Evolutionary conservation across 2,329 filamentous ascomycete species (phyloP).

Genomic region (Colletotrichum scovillei): DNA sequence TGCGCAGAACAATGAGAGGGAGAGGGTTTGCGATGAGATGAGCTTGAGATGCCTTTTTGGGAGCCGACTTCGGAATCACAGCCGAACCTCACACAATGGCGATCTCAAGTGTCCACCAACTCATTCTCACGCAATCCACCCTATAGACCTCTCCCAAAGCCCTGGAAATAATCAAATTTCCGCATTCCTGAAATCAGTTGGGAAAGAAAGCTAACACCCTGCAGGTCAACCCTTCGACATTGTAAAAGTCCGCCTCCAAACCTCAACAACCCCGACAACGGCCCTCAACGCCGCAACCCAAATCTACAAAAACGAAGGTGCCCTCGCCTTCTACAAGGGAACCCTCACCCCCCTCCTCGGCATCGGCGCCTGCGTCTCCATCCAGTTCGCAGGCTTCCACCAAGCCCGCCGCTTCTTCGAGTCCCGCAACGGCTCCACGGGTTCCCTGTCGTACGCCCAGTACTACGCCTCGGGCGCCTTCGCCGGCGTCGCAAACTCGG

Average conservation of each 20-base stretch:
- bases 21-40: conserved; percentile 11
- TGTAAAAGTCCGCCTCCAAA: conserved; percentile 97
- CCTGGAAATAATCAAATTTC: rapidly evolving
- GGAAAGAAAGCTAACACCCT: conserved; percentile 13
- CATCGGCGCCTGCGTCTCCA: conserved; percentile 97
- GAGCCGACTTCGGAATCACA: conserved; percentile 98
- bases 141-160: too few species aligned
- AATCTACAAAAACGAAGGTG: conserved; percentile 90
- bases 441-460: conserved; percentile 79
- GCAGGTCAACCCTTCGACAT: conserved; percentile 84
- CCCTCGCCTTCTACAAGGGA: conserved; percentile 97
- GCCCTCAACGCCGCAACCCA: conserved; percentile 83
- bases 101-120: conserved; percentile 76
- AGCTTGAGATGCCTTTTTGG: conserved; percentile 56
- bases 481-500: conserved; percentile 89
- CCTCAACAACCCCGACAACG: conserved; percentile 81
- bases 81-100: conserved; percentile 82
- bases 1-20: not conserved
- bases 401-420: conserved; percentile 89
- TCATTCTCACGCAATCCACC: conserved; percentile 62
- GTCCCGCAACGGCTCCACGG: conserved; percentile 73
- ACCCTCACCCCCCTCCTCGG: conserved; percentile 94
- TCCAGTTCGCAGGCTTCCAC: conserved; percentile 98
- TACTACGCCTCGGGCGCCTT: conserved; percentile 94
- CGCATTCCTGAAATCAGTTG: not conserved